Conservation (phyloP, 208 protist species). For the Ichthyophonus hoferi region DNA sequence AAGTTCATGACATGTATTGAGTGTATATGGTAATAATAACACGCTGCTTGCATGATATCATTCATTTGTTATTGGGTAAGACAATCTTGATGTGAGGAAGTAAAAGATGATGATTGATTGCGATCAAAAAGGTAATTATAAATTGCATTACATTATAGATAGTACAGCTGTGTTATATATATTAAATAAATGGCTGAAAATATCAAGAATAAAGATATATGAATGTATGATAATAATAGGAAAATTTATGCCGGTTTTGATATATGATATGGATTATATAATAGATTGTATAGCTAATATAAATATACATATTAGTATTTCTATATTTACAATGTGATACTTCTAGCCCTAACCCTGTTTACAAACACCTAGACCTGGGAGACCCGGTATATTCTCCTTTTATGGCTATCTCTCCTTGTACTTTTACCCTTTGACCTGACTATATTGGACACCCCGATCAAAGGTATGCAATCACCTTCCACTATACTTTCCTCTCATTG, state of each 20-base stretch:
- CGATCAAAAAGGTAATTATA: neutral
- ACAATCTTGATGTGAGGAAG: neutral
- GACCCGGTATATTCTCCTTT: slow-evolving; percentile 84
- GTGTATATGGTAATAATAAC: neutral
- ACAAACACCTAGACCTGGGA: slow-evolving; percentile 79
- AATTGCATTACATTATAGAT: neutral
- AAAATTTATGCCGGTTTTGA: no score
- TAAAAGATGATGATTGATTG: neutral
- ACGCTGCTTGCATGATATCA: neutral
- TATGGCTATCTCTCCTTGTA: slow-evolving; percentile 91
- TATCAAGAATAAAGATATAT: neutral
- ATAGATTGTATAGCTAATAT: neutral
- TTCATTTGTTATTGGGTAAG: neutral
- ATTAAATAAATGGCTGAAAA: no score
- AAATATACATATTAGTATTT: neutral
- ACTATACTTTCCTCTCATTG: neutral
- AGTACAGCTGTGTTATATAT: neutral
- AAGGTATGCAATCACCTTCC: no score
- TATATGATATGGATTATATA: neutral
- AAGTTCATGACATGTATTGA: neutral
- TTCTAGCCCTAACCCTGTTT: neutral
- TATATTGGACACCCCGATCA: slow-evolving; percentile 68
- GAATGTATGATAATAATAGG: neutral
- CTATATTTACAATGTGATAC: neutral
- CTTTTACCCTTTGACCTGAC: slow-evolving; percentile 88